phyloP scores from a whole-genome alignment of 2,329 filamentous ascomycete genomes.

The Neofusicoccum cordaticola region DNA sequence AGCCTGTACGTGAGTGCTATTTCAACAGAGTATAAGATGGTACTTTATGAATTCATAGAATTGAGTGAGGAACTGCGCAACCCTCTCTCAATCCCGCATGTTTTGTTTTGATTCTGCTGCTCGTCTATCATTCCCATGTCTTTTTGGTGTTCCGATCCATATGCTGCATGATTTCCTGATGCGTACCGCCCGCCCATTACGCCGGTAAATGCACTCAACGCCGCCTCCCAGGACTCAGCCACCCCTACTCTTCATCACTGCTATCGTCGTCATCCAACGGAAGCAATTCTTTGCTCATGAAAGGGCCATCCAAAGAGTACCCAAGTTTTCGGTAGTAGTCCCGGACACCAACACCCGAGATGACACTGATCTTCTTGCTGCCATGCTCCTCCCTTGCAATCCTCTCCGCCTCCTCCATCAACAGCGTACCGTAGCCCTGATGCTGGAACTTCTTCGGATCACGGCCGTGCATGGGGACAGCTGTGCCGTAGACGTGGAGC shows the following conservation, averaged over 20 bases:
- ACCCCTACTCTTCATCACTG: conserved; percentile 7
- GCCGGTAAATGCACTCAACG: background rate
- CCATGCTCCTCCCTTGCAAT: conserved; percentile 94
- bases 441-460: conserved; percentile 98
- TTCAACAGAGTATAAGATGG: too few relatives aligned
- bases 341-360: conserved; percentile 93
- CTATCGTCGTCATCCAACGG: conserved; percentile 3
- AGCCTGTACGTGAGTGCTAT: too few relatives aligned
- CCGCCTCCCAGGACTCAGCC: background rate
- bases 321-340: conserved; percentile 93
- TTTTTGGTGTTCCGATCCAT: background rate
- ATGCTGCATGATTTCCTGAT: background rate
- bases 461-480: conserved; percentile 93
- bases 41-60: too few relatives aligned
- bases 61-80: background rate
- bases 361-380: conserved; percentile 91
- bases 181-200: background rate
- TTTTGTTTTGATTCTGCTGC: background rate
- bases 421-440: conserved; percentile 88
- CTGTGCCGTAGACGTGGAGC: conserved; percentile 93
- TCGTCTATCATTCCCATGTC: background rate
- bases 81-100: background rate
- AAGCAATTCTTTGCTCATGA: conserved; percentile 47
- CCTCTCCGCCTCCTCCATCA: conserved; percentile 97
- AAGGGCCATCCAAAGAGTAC: conserved; percentile 69